Base-by-base conservation (phyloP, 2,329 filamentous ascomycete species). In the Periconia macrospinosa region DNA sequence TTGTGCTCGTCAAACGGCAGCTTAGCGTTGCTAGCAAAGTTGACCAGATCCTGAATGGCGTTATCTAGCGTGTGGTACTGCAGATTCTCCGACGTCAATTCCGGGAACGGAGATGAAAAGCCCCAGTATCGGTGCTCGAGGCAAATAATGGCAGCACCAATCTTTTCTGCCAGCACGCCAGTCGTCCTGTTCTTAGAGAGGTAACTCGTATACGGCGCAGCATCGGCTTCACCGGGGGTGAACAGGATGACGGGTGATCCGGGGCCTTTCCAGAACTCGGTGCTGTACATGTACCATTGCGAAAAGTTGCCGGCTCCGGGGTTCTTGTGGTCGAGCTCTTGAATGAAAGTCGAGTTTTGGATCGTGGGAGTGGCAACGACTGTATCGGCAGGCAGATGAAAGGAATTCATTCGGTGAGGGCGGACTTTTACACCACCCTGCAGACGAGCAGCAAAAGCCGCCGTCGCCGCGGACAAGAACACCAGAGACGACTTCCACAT, bases 71-170 rank as follows among this genome's bases (percentile, higher is more conserved):
- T 49, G 1, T 41, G 47, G n/a, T 49, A 42, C n/a, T 49, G 17
- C 37, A 49, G 33, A 13, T 41, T 49, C 35, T 49, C 47, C 6
- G 35, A 19, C 17, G 47, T 49, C 33, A 49, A 27, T 11, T 49
- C 37, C 5, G 33, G 17, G 15, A 41, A 41, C 7, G 47, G 47
- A 27, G 47, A 41, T 2, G 30, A 40, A 2, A n/a, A 27, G 2
- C 47, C 47, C 47, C 47, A 49, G 23, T 49, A 49, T 23, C 47
- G 33, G 41, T 49, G 47, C 47, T 49, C 47, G 2, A 49, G 11
- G 6, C 40, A 19, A 13, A 49, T 37, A 20, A 49, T 37, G 14
- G 47, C 47, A 18, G 30, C 47, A 14, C 47, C 47, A 2, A 49
- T 20, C 27, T 49, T 30, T 35, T 49, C 33, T 2, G 47, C 47